phyloP scores from a whole-genome alignment of 257 asterid species.

The Striga asiatica region DNA sequence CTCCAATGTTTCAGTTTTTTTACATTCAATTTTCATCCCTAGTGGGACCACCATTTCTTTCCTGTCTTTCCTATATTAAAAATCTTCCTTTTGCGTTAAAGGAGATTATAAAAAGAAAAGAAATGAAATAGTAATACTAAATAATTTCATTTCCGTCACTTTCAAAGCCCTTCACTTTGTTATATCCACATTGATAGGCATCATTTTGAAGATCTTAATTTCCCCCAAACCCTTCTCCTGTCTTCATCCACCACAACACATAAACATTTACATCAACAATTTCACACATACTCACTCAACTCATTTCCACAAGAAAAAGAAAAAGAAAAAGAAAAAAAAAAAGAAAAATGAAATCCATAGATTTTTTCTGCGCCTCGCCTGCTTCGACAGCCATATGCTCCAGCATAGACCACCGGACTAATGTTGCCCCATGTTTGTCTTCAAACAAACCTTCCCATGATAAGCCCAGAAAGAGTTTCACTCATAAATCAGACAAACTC shows the following conservation, averaged over 20 bases:
- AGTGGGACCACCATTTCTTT: neutral
- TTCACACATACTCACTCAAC: neutral
- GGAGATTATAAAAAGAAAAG: too few relatives aligned
- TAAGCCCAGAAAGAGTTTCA: constrained; percentile 10
- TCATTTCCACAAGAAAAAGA: too few relatives aligned
- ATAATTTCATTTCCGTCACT: constrained; percentile 9
- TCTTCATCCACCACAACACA: neutral
- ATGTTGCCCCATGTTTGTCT: constrained; percentile 48
- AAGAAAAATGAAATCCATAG: constrained; percentile 52
- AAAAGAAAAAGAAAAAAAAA: neutral
- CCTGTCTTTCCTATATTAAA: neutral
- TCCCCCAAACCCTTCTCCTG: constrained; percentile 3
- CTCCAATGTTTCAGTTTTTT: constrained; percentile 17
- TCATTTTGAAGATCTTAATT: constrained; percentile 22
- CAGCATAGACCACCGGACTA: constrained; percentile 51
- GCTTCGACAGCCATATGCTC: constrained; percentile 88
- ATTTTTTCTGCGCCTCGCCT: constrained; percentile 71
- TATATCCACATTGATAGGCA: constrained; percentile 30
- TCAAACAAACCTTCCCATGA: constrained; percentile 18
- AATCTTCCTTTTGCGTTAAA: neutral
- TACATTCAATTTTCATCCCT: neutral
- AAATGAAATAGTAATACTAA: too few relatives aligned
- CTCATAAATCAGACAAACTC: neutral
- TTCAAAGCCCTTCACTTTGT: constrained; percentile 26
- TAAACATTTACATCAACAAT: neutral